Conservation (phyloP, 306 rosid genomes). For the Clitoria ternatea region DNA sequence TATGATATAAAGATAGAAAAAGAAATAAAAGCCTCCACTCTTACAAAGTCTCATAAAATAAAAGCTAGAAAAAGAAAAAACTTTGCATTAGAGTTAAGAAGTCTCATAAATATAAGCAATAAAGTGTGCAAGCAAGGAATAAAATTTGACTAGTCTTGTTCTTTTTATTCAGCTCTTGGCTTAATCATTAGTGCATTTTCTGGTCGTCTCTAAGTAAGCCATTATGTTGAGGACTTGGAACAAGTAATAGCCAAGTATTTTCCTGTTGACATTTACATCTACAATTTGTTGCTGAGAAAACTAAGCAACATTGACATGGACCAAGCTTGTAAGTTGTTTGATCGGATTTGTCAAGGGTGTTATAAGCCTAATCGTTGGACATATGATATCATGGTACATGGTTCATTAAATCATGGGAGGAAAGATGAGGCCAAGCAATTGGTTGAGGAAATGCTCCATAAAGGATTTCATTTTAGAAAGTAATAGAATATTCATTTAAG, state of each 20-base stretch:
- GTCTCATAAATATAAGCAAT: background rate
- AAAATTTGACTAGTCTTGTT: conserved; percentile 12
- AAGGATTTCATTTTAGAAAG: conserved; percentile 42
- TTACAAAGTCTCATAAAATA: too few relatives aligned
- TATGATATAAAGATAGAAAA: too few relatives aligned
- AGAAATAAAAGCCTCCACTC: too few relatives aligned
- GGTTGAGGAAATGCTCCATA: conserved; percentile 28
- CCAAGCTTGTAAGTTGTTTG: conserved; percentile 47
- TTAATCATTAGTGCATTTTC: conserved; percentile 60
- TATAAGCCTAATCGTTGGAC: conserved; percentile 62
- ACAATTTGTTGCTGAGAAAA: conserved; percentile 63
- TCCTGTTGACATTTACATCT: conserved; percentile 55
- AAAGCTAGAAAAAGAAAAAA: background rate
- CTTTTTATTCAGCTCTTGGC: conserved; percentile 41
- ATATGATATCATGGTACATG: conserved; percentile 52
- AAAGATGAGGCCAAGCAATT: conserved; percentile 46
- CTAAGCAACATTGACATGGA: conserved; percentile 35
- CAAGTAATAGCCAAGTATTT: conserved; percentile 58
- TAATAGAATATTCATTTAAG: conserved; percentile 17
- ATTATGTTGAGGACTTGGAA: conserved; percentile 45
- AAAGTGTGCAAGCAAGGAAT: background rate
- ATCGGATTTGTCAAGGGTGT: conserved; percentile 53
- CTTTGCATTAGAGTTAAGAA: background rate
- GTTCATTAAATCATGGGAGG: conserved; percentile 54
- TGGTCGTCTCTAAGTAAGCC: conserved; percentile 39